Percentiles rank a stretch among this genome's conserved stretches.
Conservation (phyloP, 208 protist species). For the Acanthamoeba castellanii region DNA sequence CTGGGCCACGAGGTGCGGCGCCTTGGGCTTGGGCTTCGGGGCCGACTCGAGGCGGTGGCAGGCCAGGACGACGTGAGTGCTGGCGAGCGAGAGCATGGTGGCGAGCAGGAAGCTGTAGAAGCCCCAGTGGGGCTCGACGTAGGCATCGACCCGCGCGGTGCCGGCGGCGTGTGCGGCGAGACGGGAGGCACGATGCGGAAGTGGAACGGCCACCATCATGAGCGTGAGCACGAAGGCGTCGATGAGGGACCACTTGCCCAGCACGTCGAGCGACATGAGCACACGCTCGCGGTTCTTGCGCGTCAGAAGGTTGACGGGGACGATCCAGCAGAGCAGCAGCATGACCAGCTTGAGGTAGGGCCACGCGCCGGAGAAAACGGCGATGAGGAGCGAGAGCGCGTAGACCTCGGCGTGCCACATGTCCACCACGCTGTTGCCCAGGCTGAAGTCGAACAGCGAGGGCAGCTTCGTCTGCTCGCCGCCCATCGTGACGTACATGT, state of each 20-base stretch:
- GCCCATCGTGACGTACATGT: constrained; percentile 75
- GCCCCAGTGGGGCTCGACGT: constrained; percentile 79
- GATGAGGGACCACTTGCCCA: constrained; percentile 96
- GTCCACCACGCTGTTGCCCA: constrained; percentile 91
- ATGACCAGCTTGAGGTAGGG: constrained; percentile 95
- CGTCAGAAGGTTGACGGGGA: constrained; percentile 88
- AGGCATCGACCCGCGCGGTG: constrained; percentile 70
- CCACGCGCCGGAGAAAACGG: constrained; percentile 95
- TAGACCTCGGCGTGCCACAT: constrained; percentile 93
- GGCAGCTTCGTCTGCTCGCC: constrained; percentile 70
- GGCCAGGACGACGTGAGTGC: constrained; percentile 82
- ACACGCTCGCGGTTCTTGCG: constrained; percentile 84
- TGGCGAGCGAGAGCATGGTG: constrained; percentile 82
- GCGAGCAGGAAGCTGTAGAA: constrained; percentile 83
- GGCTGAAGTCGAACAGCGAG: constrained; percentile 90
- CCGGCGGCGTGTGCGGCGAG: constrained; percentile 62
- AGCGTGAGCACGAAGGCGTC: constrained; percentile 95
- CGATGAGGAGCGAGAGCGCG: constrained; percentile 92
- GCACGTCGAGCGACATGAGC: constrained; percentile 90
- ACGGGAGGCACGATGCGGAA: constrained; percentile 34
- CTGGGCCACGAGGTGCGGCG: no score
- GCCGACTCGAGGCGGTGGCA: constrained; percentile 66
- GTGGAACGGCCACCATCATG: constrained; percentile 93
- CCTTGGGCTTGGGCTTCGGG: background rate
- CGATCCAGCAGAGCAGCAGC: constrained; percentile 87